Evolutionary conservation across 1,284 basidiomycete genomes (phyloP).

Genomic region (Ganoderma sinense): DNA sequence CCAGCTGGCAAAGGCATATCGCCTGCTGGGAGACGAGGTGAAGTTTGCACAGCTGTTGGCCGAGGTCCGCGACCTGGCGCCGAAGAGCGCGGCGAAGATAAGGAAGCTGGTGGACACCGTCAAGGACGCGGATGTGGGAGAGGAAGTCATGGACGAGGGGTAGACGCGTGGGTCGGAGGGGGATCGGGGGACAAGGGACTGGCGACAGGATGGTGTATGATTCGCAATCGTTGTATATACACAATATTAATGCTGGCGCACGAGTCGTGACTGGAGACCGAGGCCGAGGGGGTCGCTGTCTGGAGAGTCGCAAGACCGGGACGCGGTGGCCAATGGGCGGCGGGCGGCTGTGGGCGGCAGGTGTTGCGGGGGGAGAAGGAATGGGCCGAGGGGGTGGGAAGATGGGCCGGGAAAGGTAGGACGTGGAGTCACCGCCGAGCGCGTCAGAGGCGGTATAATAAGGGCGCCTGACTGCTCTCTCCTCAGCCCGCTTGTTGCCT

Average conservation of each 20-base stretch:
- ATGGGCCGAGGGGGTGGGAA: slow-evolving; percentile 28
- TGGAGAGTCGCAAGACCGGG: neutral
- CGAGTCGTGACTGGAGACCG: neutral
- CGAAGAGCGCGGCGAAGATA: slow-evolving; percentile 80
- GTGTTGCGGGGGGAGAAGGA: neutral
- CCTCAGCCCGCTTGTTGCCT: slow-evolving; percentile 37
- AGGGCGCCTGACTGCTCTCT: slow-evolving; percentile 31
- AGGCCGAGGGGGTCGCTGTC: neutral
- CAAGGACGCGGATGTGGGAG: slow-evolving; percentile 65
- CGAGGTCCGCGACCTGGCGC: slow-evolving; percentile 85
- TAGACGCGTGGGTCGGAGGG: slow-evolving; percentile 36
- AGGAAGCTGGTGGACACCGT: slow-evolving; percentile 77
- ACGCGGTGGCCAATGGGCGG: neutral
- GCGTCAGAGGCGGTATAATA: slow-evolving; percentile 34
- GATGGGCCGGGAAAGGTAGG: slow-evolving; percentile 22
- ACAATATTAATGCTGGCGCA: slow-evolving; percentile 22
- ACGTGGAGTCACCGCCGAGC: slow-evolving; percentile 38
- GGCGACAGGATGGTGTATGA: slow-evolving; percentile 16
- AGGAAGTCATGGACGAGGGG: slow-evolving; percentile 81
- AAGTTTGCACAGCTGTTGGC: slow-evolving; percentile 86
- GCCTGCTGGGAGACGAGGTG: slow-evolving; percentile 78
- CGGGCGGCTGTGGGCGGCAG: slow-evolving; percentile 9
- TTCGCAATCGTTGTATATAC: slow-evolving; percentile 27
- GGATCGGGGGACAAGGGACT: slow-evolving; percentile 8
- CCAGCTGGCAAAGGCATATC: slow-evolving; percentile 92